Evolutionary conservation across 2,329 filamentous ascomycete genomes (phyloP).

Genomic region (Colletotrichum orchidophilum): DNA sequence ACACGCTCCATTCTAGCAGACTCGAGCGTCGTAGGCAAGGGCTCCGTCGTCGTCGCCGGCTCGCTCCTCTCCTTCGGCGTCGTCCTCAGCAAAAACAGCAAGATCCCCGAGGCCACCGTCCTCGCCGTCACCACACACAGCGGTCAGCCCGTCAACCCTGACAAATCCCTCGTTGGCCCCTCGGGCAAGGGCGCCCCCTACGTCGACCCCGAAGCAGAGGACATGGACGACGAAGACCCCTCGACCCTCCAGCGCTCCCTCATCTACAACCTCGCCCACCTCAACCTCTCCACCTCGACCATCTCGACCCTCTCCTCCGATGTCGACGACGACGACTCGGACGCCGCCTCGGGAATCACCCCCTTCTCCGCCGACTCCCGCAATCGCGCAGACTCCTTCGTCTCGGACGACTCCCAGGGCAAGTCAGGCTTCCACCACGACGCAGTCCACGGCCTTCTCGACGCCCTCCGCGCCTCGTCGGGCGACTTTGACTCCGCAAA

Average conservation of each 20-base stretch:
- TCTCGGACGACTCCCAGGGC: constrained; percentile 75
- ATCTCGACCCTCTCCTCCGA: constrained; percentile 72
- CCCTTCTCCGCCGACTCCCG: constrained; percentile 63
- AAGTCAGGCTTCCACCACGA: constrained; percentile 80
- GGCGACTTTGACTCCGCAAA: constrained; percentile 84
- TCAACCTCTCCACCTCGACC: constrained; percentile 63
- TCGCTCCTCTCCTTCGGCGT: constrained; percentile 84
- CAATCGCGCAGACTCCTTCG: constrained; percentile 75
- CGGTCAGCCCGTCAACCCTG: constrained; percentile 49
- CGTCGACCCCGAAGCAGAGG: constrained; percentile 57
- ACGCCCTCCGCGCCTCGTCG: constrained; percentile 79
- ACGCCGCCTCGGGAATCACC: constrained; percentile 69
- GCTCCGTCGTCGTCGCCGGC: constrained; percentile 75
- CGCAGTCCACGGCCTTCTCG: constrained; percentile 85
- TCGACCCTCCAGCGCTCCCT: constrained; percentile 63
- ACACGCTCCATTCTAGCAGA: constrained; percentile 80
- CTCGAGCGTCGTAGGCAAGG: constrained; percentile 75
- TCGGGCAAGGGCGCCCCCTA: constrained; percentile 61
- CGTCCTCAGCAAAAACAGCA: constrained; percentile 70
- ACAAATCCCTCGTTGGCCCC: constrained; percentile 58
- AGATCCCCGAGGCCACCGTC: constrained; percentile 47
- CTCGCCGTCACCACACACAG: constrained; percentile 48
- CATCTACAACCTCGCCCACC: constrained; percentile 61
- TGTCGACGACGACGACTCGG: constrained; percentile 71
- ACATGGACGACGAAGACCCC: constrained; percentile 60